Evolutionary conservation across 305 asterid species (phyloP).

Genomic region (Rubia tinctorum): DNA sequence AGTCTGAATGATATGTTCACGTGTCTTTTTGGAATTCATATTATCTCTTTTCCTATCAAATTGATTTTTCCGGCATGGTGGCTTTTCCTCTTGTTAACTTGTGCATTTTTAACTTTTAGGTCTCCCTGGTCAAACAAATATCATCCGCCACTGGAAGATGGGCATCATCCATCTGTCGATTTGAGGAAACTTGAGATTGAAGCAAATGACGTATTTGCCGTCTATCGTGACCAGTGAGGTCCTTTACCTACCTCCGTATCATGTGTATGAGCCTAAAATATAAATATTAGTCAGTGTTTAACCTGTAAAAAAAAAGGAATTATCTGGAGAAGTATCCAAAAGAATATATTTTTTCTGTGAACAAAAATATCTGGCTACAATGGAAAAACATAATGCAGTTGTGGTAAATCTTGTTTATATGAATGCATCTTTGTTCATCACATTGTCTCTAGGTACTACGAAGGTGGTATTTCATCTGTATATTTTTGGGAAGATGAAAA

Average conservation of each 20-base stretch:
- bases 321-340: neutral
- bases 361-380: neutral
- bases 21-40: neutral
- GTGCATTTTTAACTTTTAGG: slow-evolving; percentile 30
- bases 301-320: neutral
- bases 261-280: neutral
- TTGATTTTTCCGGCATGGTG: neutral
- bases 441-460: slow-evolving; percentile 81
- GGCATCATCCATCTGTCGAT: slow-evolving; percentile 73
- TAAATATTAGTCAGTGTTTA: neutral
- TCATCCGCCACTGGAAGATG: slow-evolving; percentile 86
- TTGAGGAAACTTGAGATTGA: slow-evolving; percentile 95
- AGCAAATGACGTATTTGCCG: slow-evolving; percentile 88
- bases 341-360: neutral
- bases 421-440: slow-evolving; percentile 37
- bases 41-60: neutral
- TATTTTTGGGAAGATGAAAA: slow-evolving; percentile 91
- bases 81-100: neutral
- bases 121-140: slow-evolving; percentile 95
- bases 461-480: slow-evolving; percentile 96
- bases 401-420: slow-evolving; percentile 1
- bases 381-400: neutral
- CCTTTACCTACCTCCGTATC: slow-evolving; percentile 69
- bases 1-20: slow-evolving; percentile 6
- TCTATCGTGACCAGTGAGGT: slow-evolving; percentile 99